These are phyloP conservation scores for Penicillium frequentans DNA, from an alignment of 2,329 filamentous ascomycete species.

Conservation along the genomic window DNA sequence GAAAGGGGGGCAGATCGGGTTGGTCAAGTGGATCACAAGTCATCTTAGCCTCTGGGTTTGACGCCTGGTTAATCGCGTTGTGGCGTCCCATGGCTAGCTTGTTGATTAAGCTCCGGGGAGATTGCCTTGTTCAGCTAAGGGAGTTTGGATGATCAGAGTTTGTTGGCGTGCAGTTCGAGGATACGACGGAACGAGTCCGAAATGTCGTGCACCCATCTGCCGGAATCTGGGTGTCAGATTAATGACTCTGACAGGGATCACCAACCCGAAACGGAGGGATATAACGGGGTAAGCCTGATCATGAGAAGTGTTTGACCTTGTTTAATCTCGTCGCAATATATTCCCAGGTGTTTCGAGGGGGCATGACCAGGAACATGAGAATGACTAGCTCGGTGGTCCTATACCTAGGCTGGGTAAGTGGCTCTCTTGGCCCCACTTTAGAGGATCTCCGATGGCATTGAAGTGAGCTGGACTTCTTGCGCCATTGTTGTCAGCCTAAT, in stretches of 20 bases:
- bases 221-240: conserved; percentile 10
- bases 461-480: conserved; percentile 2
- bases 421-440: conserved; percentile 1
- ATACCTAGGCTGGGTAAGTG: not conserved
- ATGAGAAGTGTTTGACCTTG: not conserved
- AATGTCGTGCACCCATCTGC: not conserved
- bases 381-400: not conserved
- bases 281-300: not conserved
- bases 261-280: not conserved
- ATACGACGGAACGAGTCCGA: conserved; percentile 4
- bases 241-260: conserved; percentile 6
- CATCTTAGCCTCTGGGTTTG: conserved; percentile 4
- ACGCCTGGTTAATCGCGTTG: conserved; percentile 4
- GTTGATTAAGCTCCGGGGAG: conserved; percentile 8
- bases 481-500: conserved; percentile 4
- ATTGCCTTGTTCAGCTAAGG: conserved; percentile 2
- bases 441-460: conserved; percentile 17
- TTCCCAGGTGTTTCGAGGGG: not conserved
- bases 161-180: not conserved
- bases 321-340: not conserved
- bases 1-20: conserved; percentile 1
- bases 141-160: not conserved
- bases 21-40: conserved; percentile 6
- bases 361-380: not conserved
- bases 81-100: conserved; percentile 5